Evolutionary conservation across 495 filamentous ascomycete genomes (phyloP).

Genomic region (Rhizodiscina lignyota): DNA sequence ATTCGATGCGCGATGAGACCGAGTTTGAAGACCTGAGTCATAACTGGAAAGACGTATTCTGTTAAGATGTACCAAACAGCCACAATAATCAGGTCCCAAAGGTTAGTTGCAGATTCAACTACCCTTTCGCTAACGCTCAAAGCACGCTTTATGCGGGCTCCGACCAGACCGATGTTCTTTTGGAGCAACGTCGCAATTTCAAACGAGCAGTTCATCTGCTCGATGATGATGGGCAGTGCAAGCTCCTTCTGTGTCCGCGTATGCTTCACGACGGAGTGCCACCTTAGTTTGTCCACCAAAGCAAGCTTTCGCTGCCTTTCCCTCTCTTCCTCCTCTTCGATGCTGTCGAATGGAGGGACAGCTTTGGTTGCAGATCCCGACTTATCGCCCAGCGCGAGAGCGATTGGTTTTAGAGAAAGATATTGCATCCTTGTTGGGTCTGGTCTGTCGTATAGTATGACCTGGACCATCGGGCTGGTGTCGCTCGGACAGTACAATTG

Average conservation of each 20-base stretch:
- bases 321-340: constrained; percentile 47
- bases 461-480: constrained; percentile 51
- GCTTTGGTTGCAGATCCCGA: constrained; percentile 16
- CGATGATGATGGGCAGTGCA: constrained; percentile 64
- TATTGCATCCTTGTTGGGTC: constrained; percentile 89
- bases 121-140: constrained; percentile 91
- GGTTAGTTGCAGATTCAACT: constrained; percentile 76
- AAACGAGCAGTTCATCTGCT: constrained; percentile 91
- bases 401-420: constrained; percentile 79
- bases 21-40: constrained; percentile 56
- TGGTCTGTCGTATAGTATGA: constrained; percentile 77
- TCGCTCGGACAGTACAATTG: constrained; percentile 52
- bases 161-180: constrained; percentile 70
- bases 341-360: constrained; percentile 24
- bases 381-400: constrained; percentile 75
- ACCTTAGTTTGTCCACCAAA: constrained; percentile 76
- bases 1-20: constrained; percentile 67
- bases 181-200: constrained; percentile 72
- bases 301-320: constrained; percentile 35
- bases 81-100: constrained; percentile 58
- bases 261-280: constrained; percentile 69
- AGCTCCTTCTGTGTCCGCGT: constrained; percentile 66
- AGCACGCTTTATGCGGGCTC: constrained; percentile 60
- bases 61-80: constrained; percentile 54
- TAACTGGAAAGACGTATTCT: constrained; percentile 61